Evolutionary conservation across 352 stramenopile species (phyloP).

Genomic region (Pythium dissimile): DNA sequence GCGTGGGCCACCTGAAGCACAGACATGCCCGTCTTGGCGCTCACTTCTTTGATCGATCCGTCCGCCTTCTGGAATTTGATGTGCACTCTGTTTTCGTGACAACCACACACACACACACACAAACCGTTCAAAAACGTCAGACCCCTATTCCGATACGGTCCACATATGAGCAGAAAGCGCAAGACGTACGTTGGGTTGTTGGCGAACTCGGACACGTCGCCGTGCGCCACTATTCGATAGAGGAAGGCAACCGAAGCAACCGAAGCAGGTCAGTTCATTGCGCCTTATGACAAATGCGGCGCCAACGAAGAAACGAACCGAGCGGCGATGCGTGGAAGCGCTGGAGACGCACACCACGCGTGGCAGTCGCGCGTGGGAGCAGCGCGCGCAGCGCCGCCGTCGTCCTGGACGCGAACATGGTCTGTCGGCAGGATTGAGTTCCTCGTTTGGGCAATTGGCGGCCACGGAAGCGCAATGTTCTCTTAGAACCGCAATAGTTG

Average conservation of each 20-base stretch:
- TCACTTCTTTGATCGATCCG: slow-evolving; percentile 53
- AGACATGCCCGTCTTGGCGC: slow-evolving; percentile 77
- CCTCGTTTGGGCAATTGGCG: no score
- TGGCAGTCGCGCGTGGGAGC: slow-evolving; percentile 5
- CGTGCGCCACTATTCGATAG: slow-evolving; percentile 31
- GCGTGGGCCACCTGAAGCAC: slow-evolving; percentile 92
- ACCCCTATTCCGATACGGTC: no score
- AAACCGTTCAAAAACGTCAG: no score
- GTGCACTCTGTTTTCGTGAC: slow-evolving; percentile 52
- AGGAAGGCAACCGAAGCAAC: slow-evolving; percentile 5
- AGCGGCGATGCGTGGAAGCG: slow-evolving; percentile 46
- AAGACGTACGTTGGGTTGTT: slow-evolving; percentile 61
- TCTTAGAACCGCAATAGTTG: background rate
- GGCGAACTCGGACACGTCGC: slow-evolving; percentile 56
- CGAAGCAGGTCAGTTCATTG: background rate
- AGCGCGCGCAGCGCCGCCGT: background rate
- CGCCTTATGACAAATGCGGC: background rate
- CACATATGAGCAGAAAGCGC: no score
- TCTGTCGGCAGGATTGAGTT: background rate
- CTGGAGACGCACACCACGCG: slow-evolving; percentile 1
- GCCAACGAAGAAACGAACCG: slow-evolving; percentile 8
- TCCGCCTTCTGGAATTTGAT: slow-evolving; percentile 74
- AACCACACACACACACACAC: background rate
- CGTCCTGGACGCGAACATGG: background rate
- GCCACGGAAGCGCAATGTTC: no score